Evolutionary conservation across 2,329 filamentous ascomycete species (phyloP).

Genomic region (Periconia sp.): DNA sequence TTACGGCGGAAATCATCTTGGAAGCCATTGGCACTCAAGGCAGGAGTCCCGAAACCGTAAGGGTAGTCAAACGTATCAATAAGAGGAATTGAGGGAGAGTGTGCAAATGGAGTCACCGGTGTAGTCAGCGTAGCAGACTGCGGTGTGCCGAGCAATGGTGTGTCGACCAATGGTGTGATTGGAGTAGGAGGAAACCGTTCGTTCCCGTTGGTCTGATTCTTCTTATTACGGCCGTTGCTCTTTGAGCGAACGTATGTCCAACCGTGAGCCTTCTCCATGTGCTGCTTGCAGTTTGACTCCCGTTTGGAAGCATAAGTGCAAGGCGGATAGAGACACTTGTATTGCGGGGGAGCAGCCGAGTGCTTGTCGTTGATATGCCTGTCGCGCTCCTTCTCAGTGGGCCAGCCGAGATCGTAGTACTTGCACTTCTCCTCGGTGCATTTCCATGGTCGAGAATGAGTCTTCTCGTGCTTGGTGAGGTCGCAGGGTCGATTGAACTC

Average conservation of each 20-base stretch:
- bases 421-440: constrained; percentile 84
- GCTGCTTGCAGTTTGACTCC: constrained; percentile 96
- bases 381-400: constrained; percentile 96
- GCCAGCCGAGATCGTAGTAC: constrained; percentile 89
- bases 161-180: constrained; percentile 40
- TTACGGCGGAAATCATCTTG: constrained; percentile 45
- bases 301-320: constrained; percentile 96
- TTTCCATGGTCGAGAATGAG: constrained; percentile 95
- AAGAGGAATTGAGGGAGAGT: constrained; percentile 50
- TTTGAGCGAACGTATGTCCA: constrained; percentile 93
- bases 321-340: constrained; percentile 79
- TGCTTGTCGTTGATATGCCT: constrained; percentile 98
- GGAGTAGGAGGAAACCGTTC: constrained; percentile 43
- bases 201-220: constrained; percentile 30
- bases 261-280: constrained; percentile 96
- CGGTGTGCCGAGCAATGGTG: constrained; percentile 44
- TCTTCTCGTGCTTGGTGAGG: constrained; percentile 97
- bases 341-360: constrained; percentile 78
- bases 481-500: constrained; percentile 98
- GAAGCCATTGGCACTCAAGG: constrained; percentile 32
- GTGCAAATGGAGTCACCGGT: constrained; percentile 46
- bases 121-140: constrained; percentile 41
- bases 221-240: constrained; percentile 73
- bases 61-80: constrained; percentile 36
- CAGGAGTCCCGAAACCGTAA: constrained; percentile 41